Evolutionary conservation across 306 rosid genomes (phyloP), one percentile per base, ranked within the genome.

Genomic region (Rosa chinensis): DNA sequence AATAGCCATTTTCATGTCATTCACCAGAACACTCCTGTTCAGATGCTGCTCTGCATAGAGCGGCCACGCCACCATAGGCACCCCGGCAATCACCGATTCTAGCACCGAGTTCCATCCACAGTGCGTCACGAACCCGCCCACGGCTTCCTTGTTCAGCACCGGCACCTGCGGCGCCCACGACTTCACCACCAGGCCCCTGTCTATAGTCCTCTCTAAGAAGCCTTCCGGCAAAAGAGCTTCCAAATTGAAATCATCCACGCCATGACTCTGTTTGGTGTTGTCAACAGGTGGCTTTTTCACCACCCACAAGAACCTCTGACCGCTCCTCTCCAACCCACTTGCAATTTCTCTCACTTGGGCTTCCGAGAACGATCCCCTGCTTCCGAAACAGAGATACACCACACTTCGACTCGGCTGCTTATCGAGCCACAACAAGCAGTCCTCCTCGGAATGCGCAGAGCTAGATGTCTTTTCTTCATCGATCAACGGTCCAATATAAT

Each of bases 91-190:
- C 42, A 79, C 89, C 1, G 86, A 79, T 40, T 85, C 89, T 12
- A 82, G 78, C 66, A 79, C 81, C 8, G 88, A 85, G 70, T 85
- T 85, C 83, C 83, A 85, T 14, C 88, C 88, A 6, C 88, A 85
- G 42, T 85, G 88, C 3, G 85, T 85, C 81, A 85, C 83, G 10
- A 85, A 85, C 40, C 81, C 88, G 0, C 86, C 86, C 14, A 82
- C 82, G 0, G 89, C 43, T 70, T 79, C 78, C 68, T 77, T 77
- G 17, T 40, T 73, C 53, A 85, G 55, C 74, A 82, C 84, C 8
- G 6, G 45, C 79, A 77, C 80, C 71, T 85, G 89, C 50, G 89
- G 82, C 3, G 76, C 87, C 88, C 86, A 84, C 8, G 82, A 76
- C 81, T 43, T 84, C 71, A 87, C 80, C 50, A 87, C 90, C 84